Evolutionary conservation across 1,284 basidiomycete genomes (phyloP).

Genomic region (Pseudomicrostroma phylloplanum): DNA sequence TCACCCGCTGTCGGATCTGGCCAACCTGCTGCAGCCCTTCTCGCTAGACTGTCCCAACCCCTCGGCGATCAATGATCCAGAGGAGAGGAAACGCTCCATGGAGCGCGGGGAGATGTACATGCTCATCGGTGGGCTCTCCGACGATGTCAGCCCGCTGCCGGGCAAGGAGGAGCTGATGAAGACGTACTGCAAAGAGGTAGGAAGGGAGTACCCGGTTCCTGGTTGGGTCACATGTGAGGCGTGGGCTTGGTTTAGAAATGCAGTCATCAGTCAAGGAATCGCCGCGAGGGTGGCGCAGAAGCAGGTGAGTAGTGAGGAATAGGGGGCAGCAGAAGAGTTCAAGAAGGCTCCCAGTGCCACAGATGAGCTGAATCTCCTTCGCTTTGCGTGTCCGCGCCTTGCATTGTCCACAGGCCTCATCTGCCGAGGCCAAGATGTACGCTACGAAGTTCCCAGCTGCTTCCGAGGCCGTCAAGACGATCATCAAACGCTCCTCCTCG

Average conservation of each 20-base stretch:
- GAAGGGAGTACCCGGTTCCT: constrained; percentile 61
- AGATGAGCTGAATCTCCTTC: too few species aligned
- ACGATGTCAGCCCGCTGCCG: constrained; percentile 56
- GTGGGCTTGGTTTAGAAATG: constrained; percentile 80
- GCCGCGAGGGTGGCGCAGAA: constrained; percentile 76
- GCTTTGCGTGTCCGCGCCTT: too few species aligned
- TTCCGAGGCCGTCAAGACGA: constrained; percentile 4
- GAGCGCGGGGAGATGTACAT: constrained; percentile 25
- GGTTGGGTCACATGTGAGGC: constrained; percentile 73
- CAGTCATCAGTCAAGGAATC: constrained; percentile 86
- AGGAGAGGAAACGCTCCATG: constrained; percentile 12
- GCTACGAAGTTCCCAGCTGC: constrained; percentile 29
- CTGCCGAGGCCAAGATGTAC: constrained; percentile 56
- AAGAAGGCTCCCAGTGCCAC: too few species aligned
- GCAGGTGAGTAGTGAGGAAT: constrained; percentile 53
- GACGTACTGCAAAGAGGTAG: constrained; percentile 60
- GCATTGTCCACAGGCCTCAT: constrained; percentile 59
- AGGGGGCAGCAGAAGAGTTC: too few species aligned
- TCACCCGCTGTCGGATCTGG: constrained; percentile 72
- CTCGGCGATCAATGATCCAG: constrained; percentile 15
- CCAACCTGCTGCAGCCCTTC: constrained; percentile 72
- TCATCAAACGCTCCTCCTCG: constrained; percentile 2
- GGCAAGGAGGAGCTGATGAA: constrained; percentile 67
- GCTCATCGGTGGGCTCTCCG: constrained; percentile 52
- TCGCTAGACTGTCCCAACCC: constrained; percentile 19